Percentiles rank a stretch among this genome's conserved stretches.
phyloP scores from a whole-genome alignment of 768 basidiomycete genomes.

The Agrocybe pediades region DNA sequence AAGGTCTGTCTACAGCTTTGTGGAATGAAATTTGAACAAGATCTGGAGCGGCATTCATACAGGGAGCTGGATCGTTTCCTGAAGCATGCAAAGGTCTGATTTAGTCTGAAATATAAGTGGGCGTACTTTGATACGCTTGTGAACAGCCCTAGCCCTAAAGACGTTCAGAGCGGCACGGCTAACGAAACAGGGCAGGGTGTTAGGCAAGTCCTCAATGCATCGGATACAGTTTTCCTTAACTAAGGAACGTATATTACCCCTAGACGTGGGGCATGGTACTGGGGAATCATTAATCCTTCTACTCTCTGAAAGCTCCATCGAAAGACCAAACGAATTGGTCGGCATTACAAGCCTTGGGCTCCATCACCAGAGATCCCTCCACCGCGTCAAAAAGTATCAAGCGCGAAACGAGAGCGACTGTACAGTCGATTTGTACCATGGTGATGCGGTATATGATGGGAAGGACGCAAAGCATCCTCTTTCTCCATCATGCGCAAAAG shows the following conservation, averaged over 20 bases:
- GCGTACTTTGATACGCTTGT: background rate
- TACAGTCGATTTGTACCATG: conserved; percentile 41
- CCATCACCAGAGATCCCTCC: conserved; percentile 49
- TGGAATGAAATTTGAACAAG: background rate
- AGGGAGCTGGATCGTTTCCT: conserved; percentile 55
- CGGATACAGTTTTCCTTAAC: too few species aligned
- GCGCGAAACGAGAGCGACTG: conserved; percentile 17
- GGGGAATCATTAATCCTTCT: conserved; percentile 67
- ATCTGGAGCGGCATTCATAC: background rate
- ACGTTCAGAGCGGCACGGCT: conserved; percentile 45
- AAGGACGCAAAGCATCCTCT: conserved; percentile 42
- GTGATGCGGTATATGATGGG: conserved; percentile 51
- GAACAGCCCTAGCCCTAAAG: conserved; percentile 48
- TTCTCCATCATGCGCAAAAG: conserved; percentile 27
- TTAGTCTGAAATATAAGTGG: background rate
- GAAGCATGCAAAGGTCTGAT: conserved; percentile 59
- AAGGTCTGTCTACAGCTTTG: conserved; percentile 38
- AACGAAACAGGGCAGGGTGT: conserved; percentile 43
- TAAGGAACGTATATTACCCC: background rate
- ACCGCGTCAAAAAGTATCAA: conserved; percentile 37
- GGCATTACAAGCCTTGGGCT: conserved; percentile 58
- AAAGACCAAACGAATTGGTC: conserved; percentile 46
- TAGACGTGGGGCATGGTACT: conserved; percentile 71
- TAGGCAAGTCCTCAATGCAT: conserved; percentile 48
- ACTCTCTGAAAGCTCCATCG: conserved; percentile 44